phyloP scores from a whole-genome alignment of 1,284 basidiomycete species.

The Trametes hirsuta region DNA sequence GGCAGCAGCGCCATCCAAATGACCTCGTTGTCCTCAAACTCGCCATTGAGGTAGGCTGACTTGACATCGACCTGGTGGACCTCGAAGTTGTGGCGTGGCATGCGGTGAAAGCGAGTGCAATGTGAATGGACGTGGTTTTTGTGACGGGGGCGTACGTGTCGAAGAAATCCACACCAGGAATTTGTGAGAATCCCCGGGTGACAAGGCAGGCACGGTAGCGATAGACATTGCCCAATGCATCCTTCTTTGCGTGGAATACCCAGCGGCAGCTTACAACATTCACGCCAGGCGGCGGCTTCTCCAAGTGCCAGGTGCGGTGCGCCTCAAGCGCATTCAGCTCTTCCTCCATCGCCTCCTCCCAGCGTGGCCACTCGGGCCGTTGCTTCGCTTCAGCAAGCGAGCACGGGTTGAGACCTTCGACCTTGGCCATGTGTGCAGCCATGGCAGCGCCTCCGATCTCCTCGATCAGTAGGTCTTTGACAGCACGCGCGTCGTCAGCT shows the following conservation, averaged over 20 bases:
- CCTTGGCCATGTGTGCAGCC: background rate
- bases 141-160: no score
- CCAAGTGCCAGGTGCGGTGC: slow-evolving; percentile 24
- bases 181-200: no score
- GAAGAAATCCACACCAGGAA: no score
- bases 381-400: slow-evolving; percentile 27
- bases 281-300: slow-evolving; percentile 15
- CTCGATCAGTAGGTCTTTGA: background rate
- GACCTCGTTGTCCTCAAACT: no score
- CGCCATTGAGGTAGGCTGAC: no score
- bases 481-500: no score
- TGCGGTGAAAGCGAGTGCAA: no score
- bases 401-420: slow-evolving; percentile 18
- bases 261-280: slow-evolving; percentile 28
- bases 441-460: background rate
- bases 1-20: no score
- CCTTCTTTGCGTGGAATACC: background rate
- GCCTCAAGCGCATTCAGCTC: slow-evolving; percentile 26
- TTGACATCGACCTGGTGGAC: slow-evolving; percentile 5
- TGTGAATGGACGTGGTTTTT: no score
- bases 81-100: no score
- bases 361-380: slow-evolving; percentile 18
- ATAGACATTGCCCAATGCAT: no score
- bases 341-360: slow-evolving; percentile 16
- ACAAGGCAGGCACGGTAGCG: no score